Evolutionary conservation across 2,329 filamentous ascomycete genomes (phyloP), one percentile per base, ranked within the genome.

Genomic region (Leptographium radiaticola): DNA sequence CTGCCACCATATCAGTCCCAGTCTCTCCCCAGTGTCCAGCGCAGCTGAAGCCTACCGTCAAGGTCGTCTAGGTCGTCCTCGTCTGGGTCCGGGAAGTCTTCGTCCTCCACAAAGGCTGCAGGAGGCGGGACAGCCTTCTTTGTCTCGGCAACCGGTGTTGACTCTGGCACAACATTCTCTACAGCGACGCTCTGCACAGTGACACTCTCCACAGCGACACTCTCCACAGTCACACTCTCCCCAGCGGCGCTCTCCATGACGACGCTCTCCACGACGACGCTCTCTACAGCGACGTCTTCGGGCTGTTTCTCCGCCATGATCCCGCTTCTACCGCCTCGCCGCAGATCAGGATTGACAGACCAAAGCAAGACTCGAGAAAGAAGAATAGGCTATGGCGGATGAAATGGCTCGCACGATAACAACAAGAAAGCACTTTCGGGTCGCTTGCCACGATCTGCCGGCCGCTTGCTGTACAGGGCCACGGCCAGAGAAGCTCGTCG

Each of bases 11-110:
- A 33, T 20, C 7, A 51, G 33, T 40, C 30, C 11, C 47, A 30
- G 18, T 6, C 33, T 39, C 34, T 25, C 34, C 18, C 10, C 30
- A n/a, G 47, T 52, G 42, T 51, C 58, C 20, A 12, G 7, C 25
- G 59, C 18, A 10, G 16, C 39, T 54, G 59, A 52, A 60, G 57
- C 72, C 61, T 68, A 88, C 87, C 89, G 69, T 98, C 93, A 46
- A 98, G 74, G 63, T 97, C 93, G 64, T 96, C 87, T 20, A 93
- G 72, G 61, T 93, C 87, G 68, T 93, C 93, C 68, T 95, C 90
- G 60, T 97, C 91, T 8, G 90, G 91, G 63, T 96, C 91, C 20
- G 89, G 84, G 16, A 86, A 82, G 60, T 86, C 78, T 25, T 77
- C 79, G 25, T 67, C 62, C 16, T 64, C 65, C 16, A 61, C 61